Conservation (phyloP, 2,329 filamentous ascomycete species). For the Sclerotinia sclerotiorum region DNA sequence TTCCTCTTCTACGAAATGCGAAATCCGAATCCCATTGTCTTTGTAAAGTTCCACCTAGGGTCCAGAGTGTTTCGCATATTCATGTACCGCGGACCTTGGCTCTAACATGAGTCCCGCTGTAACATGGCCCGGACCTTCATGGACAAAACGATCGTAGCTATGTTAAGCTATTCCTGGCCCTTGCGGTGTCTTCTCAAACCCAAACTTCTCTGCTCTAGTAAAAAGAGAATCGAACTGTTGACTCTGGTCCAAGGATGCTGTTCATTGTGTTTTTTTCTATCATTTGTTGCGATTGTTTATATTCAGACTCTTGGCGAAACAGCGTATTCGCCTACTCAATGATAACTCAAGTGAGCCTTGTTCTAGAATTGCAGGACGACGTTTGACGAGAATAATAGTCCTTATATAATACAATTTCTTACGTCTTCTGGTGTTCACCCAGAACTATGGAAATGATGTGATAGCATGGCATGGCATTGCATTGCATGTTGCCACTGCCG, state of each 20-base stretch:
- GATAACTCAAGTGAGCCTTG: slow-evolving; percentile 14
- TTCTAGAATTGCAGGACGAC: neutral
- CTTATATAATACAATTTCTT: neutral
- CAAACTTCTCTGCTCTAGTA: neutral
- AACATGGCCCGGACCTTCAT: slow-evolving; percentile 6
- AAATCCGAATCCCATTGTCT: neutral
- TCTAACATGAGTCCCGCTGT: neutral
- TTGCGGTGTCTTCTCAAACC: neutral
- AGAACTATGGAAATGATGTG: neutral
- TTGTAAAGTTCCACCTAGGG: neutral
- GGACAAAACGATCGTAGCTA: neutral
- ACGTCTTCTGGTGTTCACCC: neutral
- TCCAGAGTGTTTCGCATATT: slow-evolving; percentile 6
- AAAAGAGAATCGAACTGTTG: neutral
- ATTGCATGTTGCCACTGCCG: neutral
- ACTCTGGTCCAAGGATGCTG: neutral
- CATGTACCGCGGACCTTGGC: neutral
- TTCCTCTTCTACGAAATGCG: neutral
- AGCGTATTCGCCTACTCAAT: neutral
- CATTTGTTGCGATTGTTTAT: slow-evolving; percentile 1
- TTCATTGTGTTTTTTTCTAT: slow-evolving; percentile 2
- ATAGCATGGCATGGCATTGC: neutral
- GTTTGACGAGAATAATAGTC: neutral
- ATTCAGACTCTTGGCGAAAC: slow-evolving; percentile 20
- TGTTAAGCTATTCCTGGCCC: neutral